Percentiles rank a stretch among this genome's conserved stretches.
Evolutionary conservation across 805 yeast genomes (phyloP).

Genomic region (Teunomyces gatunensis): DNA sequence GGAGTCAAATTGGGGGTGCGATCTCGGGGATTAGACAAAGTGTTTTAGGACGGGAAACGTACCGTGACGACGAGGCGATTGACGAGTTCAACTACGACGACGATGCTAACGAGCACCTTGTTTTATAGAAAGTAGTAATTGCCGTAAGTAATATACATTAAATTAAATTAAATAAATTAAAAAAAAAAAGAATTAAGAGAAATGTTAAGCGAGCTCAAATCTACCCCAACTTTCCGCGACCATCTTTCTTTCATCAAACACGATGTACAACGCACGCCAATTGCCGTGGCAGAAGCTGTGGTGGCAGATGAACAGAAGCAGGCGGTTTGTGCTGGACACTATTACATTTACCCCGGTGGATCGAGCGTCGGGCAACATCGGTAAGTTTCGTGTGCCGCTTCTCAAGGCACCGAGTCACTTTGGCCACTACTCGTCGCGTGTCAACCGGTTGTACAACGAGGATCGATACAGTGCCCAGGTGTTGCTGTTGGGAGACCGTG

Average conservation of each 20-base stretch:
- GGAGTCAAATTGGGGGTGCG: conserved; percentile 28
- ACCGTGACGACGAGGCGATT: conserved; percentile 27
- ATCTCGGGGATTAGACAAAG: conserved; percentile 17
- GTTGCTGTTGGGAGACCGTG: conserved; percentile 30
- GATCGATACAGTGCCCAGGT: conserved; percentile 73
- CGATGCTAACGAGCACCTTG: conserved; percentile 32
- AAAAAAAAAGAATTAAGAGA: not conserved
- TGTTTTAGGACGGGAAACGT: conserved; percentile 3
- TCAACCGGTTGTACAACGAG: conserved; percentile 76
- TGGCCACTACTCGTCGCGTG: conserved; percentile 78
- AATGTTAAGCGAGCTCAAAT: not conserved
- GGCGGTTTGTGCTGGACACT: conserved; percentile 14
- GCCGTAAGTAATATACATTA: not conserved
- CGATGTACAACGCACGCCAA: not conserved
- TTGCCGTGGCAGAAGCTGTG: not conserved
- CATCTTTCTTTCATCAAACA: not conserved
- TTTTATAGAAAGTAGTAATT: conserved; percentile 17
- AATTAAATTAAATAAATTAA: too few species aligned
- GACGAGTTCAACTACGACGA: conserved; percentile 33
- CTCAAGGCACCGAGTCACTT: conserved; percentile 66
- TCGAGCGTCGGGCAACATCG: conserved; percentile 14
- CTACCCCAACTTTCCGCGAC: not conserved
- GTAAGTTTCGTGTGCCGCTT: conserved; percentile 51
- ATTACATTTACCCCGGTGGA: conserved; percentile 30
- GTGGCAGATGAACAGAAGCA: not conserved